These are phyloP conservation scores for Albugo candida DNA, from an alignment of 352 stramenopile genomes.

Conservation along the genomic window DNA sequence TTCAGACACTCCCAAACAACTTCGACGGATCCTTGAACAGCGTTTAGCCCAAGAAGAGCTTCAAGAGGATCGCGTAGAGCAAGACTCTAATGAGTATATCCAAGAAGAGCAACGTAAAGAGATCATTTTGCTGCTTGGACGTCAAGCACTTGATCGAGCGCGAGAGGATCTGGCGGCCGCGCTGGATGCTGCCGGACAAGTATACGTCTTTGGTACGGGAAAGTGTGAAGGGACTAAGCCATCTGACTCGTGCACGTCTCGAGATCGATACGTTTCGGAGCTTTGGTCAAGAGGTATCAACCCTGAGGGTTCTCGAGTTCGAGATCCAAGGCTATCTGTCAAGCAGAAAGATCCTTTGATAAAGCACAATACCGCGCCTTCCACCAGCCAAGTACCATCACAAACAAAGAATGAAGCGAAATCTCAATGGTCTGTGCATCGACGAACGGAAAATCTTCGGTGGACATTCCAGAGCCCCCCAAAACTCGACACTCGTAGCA, in stretches of 20 bases:
- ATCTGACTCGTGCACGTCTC: no score
- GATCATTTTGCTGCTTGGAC: slow-evolving; percentile 16
- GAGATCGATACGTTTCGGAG: no score
- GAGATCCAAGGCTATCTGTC: neutral
- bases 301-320: neutral
- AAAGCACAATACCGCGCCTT: neutral
- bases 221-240: slow-evolving; percentile 7
- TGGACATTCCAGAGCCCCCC: slow-evolving; percentile 45
- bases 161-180: slow-evolving; percentile 69
- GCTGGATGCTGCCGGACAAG: slow-evolving; percentile 81
- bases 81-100: slow-evolving; percentile 54
- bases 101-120: slow-evolving; percentile 60
- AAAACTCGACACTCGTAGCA: slow-evolving; percentile 23
- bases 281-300: no score
- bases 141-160: slow-evolving; percentile 36
- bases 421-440: slow-evolving; percentile 21
- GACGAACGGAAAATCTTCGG: slow-evolving; percentile 39
- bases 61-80: slow-evolving; percentile 50
- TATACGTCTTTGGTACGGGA: slow-evolving; percentile 83
- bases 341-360: neutral
- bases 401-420: slow-evolving; percentile 1
- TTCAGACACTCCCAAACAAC: slow-evolving; percentile 52
- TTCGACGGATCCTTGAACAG: slow-evolving; percentile 75
- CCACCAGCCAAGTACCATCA: neutral
- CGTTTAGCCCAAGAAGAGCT: slow-evolving; percentile 82